phyloP scores from a whole-genome alignment of 352 stramenopile species.

The Phytophthora sp. region DNA sequence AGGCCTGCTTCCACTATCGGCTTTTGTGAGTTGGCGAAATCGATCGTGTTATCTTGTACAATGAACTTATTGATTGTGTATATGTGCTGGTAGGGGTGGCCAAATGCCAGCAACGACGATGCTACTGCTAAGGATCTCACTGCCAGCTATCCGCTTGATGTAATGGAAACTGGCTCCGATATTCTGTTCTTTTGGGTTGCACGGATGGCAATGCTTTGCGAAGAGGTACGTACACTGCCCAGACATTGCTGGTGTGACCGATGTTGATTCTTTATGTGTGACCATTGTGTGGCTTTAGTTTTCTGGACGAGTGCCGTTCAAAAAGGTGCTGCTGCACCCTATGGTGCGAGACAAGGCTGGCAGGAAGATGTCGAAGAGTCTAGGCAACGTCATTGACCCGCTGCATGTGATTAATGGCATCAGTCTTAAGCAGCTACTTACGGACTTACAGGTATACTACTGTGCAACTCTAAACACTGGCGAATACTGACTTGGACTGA shows the following conservation, averaged over 20 bases:
- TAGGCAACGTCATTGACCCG: conserved; percentile 99
- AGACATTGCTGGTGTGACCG: too few relatives aligned
- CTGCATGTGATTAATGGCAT: conserved; percentile 98
- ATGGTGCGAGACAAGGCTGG: conserved; percentile 99
- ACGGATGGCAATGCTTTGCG: conserved; percentile 99
- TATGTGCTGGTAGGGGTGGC: conserved; percentile 87
- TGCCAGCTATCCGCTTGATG: conserved; percentile 61
- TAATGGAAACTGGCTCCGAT: conserved; percentile 95
- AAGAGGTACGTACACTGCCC: conserved; percentile 89
- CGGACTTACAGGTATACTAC: conserved; percentile 84
- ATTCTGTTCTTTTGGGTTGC: conserved; percentile 99
- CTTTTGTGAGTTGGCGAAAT: conserved; percentile 68
- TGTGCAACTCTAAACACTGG: background rate
- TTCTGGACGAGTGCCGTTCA: conserved; percentile 97
- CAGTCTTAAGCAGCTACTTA: conserved; percentile 92
- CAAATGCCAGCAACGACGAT: conserved; percentile 73
- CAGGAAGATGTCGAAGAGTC: conserved; percentile 99
- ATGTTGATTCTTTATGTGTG: too few relatives aligned
- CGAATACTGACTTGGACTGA: conserved; percentile 1
- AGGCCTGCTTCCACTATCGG: conserved; percentile 94
- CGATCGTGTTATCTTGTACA: background rate
- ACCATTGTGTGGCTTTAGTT: too few relatives aligned
- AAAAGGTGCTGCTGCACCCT: conserved; percentile 98
- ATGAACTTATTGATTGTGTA: conserved; percentile 50
- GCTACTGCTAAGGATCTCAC: conserved; percentile 31